Conservation (phyloP, 352 stramenopile genomes). For the Pythium sp. region DNA sequence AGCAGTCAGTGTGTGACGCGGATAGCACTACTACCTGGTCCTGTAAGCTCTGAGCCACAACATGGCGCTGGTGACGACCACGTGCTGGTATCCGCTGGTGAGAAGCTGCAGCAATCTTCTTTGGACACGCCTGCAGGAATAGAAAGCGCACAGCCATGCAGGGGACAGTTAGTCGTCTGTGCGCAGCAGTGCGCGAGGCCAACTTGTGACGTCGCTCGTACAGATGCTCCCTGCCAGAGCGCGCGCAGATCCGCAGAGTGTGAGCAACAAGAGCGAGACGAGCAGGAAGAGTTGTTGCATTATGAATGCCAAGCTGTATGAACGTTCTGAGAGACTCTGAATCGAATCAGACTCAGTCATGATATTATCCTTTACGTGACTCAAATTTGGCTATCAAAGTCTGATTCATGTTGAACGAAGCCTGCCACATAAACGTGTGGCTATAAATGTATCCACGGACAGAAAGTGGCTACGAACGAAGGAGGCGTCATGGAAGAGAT, state of each 20-base stretch:
- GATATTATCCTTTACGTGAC: background rate
- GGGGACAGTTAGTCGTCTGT: background rate
- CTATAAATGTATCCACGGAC: no score
- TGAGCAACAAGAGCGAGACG: background rate
- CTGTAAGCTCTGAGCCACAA: constrained; percentile 23
- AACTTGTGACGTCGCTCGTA: background rate
- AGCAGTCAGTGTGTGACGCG: background rate
- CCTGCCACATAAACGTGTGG: no score
- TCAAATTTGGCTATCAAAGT: background rate
- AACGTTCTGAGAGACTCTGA: no score
- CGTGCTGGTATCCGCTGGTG: constrained; percentile 5
- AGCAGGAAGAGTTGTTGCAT: background rate
- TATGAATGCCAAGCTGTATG: no score
- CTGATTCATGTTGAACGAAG: background rate
- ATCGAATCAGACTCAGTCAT: background rate
- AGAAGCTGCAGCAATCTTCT: constrained; percentile 36
- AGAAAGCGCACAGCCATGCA: background rate
- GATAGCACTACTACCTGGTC: constrained; percentile 16
- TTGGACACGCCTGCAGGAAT: constrained; percentile 21
- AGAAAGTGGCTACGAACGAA: constrained; percentile 1
- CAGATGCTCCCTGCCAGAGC: background rate
- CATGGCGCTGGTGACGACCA: constrained; percentile 16
- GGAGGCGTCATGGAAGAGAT: constrained; percentile 57
- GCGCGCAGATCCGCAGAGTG: no score
- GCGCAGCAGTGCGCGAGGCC: background rate